Percentiles rank a stretch among this genome's conserved stretches.
These are phyloP conservation scores for Suhomyces emberorum DNA, from an alignment of 805 yeast genomes.

Conservation along the genomic window DNA sequence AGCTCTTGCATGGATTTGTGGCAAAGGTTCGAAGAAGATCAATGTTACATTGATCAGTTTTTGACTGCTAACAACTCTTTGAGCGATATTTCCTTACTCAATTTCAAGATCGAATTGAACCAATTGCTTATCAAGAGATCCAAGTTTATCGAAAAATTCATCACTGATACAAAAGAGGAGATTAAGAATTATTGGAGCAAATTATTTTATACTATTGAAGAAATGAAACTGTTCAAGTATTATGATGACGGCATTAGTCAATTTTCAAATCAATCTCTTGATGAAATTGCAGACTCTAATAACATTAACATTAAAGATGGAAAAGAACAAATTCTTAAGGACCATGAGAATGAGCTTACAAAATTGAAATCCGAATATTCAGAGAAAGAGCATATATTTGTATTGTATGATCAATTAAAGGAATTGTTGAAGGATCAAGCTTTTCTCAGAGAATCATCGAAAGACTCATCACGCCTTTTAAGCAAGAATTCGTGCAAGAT, in stretches of 20 bases:
- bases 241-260: too few relatives aligned
- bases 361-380: slow-evolving; percentile 49
- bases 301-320: slow-evolving; percentile 12
- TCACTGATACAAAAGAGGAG: slow-evolving; percentile 55
- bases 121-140: slow-evolving; percentile 60
- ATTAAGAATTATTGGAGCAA: slow-evolving; percentile 62
- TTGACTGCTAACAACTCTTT: slow-evolving; percentile 45
- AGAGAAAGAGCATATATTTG: slow-evolving; percentile 52
- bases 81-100: slow-evolving; percentile 44
- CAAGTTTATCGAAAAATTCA: slow-evolving; percentile 63
- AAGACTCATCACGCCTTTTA: slow-evolving; percentile 75
- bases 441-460: slow-evolving; percentile 63
- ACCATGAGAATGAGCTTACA: slow-evolving; percentile 62
- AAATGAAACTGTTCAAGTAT: slow-evolving; percentile 46
- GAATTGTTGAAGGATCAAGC: slow-evolving; percentile 57
- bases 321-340: slow-evolving; percentile 58
- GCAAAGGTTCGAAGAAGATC: slow-evolving; percentile 52
- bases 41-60: slow-evolving; percentile 40
- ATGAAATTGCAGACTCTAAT: not conserved
- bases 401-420: slow-evolving; percentile 52
- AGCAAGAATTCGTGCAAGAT: slow-evolving; percentile 77
- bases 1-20: slow-evolving; percentile 50
- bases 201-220: slow-evolving; percentile 54
- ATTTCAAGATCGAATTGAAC: slow-evolving; percentile 52
- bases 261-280: not conserved